Base-by-base conservation (phyloP, 2,329 filamentous ascomycete species). In the Coniella lustricola region DNA sequence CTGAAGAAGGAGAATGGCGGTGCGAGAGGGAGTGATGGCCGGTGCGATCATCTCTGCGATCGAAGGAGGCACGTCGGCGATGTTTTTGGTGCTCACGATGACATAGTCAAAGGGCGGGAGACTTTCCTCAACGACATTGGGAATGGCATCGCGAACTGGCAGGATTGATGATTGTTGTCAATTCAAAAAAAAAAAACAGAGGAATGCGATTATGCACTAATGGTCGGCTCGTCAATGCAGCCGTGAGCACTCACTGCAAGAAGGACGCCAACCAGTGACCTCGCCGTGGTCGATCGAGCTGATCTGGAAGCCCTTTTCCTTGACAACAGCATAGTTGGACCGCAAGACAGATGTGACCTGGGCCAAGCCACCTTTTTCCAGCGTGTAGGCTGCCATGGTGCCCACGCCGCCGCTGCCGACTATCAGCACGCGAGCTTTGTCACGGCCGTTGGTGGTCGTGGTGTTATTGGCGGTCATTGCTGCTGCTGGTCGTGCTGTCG, bases 81-180 rank as follows among this genome's bases (percentile, higher is more conserved):
- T 62, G 54, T 79, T 82, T 57, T 84, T 84, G 9, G 77, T 82
- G 4, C 72, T 69, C 33, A 75, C 67, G 7, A 83, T 60, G 33
- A 82, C 69, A 54, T 73, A 82, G 60, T 82, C 74, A 57, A 72
- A 82, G 1, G 67, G 64, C 1, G 54, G 48, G 5, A 66, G 34
- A 33, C 65, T 60, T 40, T 64, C 56, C 12, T 36, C 33, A 3
- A 54, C 46, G 4, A 75, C 63, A 37, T 76, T 57, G 1, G 77
- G 77, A 18, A 81, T 63, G 3, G 62, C 62, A 39, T 72, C 71
- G 48, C 67, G 61, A 31, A 81, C 72, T 73, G 52, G 18, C 9
- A 37, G 21, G 0, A 12, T 18, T 18, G 5, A 13, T 0, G 0
- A 45, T 17, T 45, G 47, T 13, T 8, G 4, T 4, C 4, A 18